Conservation (phyloP, 2,329 filamentous ascomycete genomes). For the Lasiodiplodia sp. region DNA sequence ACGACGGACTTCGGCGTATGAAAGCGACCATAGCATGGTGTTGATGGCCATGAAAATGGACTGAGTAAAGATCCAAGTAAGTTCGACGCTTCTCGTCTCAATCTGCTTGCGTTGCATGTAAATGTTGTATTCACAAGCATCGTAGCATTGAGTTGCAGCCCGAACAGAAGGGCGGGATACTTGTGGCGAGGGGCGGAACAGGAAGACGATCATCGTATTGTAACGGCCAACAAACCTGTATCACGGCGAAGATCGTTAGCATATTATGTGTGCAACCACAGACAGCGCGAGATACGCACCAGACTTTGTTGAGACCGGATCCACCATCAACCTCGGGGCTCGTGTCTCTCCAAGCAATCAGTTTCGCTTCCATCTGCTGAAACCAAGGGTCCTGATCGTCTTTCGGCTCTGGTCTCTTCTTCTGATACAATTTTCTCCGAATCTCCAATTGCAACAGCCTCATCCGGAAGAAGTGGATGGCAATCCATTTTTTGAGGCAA, state of each 20-base stretch:
- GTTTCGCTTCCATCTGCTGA: slow-evolving; percentile 75
- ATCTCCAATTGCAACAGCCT: slow-evolving; percentile 87
- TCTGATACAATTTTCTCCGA: slow-evolving; percentile 82
- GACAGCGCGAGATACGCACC: slow-evolving; percentile 64
- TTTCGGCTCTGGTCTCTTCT: slow-evolving; percentile 77
- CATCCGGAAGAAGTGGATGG: slow-evolving; percentile 95
- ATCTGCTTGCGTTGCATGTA: slow-evolving; percentile 82
- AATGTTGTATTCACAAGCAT: slow-evolving; percentile 83
- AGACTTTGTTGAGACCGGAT: slow-evolving; percentile 77
- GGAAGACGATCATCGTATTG: slow-evolving; percentile 86
- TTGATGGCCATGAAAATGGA: slow-evolving; percentile 92
- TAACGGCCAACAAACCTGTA: slow-evolving; percentile 70
- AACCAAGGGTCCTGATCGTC: slow-evolving; percentile 91
- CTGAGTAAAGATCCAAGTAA: slow-evolving; percentile 94
- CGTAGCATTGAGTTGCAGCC: slow-evolving; percentile 84
- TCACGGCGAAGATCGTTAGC: background rate
- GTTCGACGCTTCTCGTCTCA: slow-evolving; percentile 75
- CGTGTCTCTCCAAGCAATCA: slow-evolving; percentile 79
- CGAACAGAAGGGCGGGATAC: slow-evolving; percentile 81
- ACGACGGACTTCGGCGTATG: slow-evolving; percentile 82
- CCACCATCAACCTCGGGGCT: slow-evolving; percentile 75
- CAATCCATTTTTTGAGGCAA: slow-evolving; percentile 84
- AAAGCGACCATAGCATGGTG: slow-evolving; percentile 88
- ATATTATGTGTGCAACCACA: background rate
- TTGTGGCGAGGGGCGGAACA: slow-evolving; percentile 91